Conservation (phyloP, 306 rosid genomes). For the Mimosa pudica region DNA sequence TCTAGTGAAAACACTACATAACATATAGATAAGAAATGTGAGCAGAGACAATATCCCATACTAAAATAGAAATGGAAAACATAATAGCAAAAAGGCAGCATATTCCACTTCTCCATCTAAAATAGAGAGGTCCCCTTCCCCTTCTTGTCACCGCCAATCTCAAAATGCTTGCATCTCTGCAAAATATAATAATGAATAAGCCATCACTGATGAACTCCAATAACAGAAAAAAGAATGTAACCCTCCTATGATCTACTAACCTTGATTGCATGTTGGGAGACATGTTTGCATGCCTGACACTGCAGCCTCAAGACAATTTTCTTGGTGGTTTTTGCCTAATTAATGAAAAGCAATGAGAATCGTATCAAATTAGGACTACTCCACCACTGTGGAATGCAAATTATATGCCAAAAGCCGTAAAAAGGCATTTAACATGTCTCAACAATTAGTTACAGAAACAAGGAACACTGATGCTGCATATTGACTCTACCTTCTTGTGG, state of each 20-base stretch:
- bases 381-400: neutral
- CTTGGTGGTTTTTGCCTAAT: conserved; percentile 55
- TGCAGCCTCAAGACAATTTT: conserved; percentile 56
- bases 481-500: conserved; percentile 48
- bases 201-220: neutral
- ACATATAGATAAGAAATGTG: conserved; percentile 8
- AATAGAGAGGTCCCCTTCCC: conserved; percentile 59
- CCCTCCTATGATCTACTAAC: neutral
- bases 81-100: neutral
- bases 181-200: neutral
- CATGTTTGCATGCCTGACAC: conserved; percentile 58
- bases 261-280: conserved; percentile 53
- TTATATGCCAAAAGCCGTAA: neutral
- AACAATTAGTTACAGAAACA: neutral
- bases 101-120: conserved; percentile 30
- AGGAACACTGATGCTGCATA: neutral
- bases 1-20: conserved; percentile 3
- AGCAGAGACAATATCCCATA: neutral
- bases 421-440: neutral
- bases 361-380: neutral
- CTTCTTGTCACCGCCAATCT: conserved; percentile 59
- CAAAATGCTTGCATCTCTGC: conserved; percentile 60
- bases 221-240: neutral
- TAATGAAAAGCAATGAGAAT: neutral
- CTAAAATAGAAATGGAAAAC: neutral